Evolutionary conservation across 2,329 filamentous ascomycete species (phyloP), one percentile per base, ranked within the genome.

Genomic region (Colletotrichum sp.): DNA sequence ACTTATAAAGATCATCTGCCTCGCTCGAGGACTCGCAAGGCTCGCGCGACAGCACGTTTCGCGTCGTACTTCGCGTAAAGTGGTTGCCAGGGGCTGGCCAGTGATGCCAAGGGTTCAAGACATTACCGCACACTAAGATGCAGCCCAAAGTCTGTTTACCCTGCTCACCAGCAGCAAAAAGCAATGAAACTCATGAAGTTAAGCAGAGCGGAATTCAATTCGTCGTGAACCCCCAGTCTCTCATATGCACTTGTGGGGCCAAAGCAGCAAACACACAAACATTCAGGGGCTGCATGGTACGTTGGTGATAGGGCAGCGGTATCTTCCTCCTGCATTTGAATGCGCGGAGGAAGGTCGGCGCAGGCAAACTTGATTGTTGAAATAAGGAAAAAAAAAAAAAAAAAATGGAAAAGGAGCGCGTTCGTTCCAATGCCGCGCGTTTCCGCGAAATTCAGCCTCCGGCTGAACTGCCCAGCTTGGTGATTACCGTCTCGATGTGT

Each of bases 221-320:
- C 21, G 52, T 15, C 21, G 1, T 6, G 12, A 26, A 6, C 2
- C 52, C 52, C 52, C 38, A 43, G 8, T 6, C 38, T 38, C 38
- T n/a, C 38, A 3, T n/a, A 10, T 12, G 18, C 1, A n/a, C 18
- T n/a, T 12, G 18, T n/a, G 38, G 38, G 38, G 18, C 38, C 6
- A 0, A n/a, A 43, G 16, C 3, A 16, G 0, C 15, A 16, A 2
- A 2, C 15, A 16, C 1, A 43, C 36, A 43, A 43, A 43, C 36
- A 3, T 3, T 43, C 36, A 43, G 38, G 8, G 38, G 38, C 5
- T 38, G 34, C 15, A 9, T 38, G 6, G 15, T 16, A 2, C 34
- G 34, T 38, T 16, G 34, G 3, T 16, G 34, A 38, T 16, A 36
- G 34, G 6, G 15, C 13, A 36, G 34, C 26, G 26, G 26, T 2